Conservation (phyloP, 805 yeast genomes). For the Metschnikowia similis region DNA sequence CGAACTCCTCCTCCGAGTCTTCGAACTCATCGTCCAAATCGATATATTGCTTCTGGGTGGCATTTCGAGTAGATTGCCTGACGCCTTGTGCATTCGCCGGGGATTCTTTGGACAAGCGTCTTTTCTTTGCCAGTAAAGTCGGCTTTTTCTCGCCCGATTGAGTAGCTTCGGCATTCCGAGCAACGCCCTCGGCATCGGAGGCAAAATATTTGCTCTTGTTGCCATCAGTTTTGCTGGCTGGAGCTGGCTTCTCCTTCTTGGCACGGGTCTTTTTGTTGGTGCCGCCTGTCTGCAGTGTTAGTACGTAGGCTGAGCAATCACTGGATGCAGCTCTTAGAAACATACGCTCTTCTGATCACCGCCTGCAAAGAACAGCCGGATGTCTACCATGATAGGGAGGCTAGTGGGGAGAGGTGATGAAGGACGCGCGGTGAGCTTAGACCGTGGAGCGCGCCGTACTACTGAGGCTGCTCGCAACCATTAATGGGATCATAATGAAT, state of each 20-base stretch:
- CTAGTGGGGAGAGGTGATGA: not conserved
- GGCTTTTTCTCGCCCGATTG: not conserved
- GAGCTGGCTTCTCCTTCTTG: not conserved
- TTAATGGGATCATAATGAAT: not conserved
- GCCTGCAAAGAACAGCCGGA: slow-evolving; percentile 17
- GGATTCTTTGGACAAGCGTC: not conserved
- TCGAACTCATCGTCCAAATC: slow-evolving; percentile 17
- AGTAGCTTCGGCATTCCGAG: not conserved
- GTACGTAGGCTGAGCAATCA: not conserved
- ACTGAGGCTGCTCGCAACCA: not conserved
- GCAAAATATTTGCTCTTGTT: not conserved
- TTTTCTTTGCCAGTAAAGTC: not conserved
- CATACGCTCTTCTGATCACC: slow-evolving; percentile 3
- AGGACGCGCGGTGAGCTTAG: slow-evolving; percentile 1
- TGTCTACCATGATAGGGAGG: slow-evolving; percentile 14
- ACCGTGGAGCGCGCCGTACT: not conserved
- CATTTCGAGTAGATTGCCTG: slow-evolving; percentile 9
- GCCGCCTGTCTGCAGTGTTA: not conserved
- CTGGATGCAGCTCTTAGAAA: not conserved
- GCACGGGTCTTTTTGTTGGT: not conserved
- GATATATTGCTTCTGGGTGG: slow-evolving; percentile 11
- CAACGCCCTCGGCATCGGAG: not conserved
- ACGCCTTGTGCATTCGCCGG: slow-evolving; percentile 4
- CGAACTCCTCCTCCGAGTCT: slow-evolving; percentile 23
- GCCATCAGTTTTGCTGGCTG: not conserved